Evolutionary conservation across 192 early-diverging fungal species (phyloP).

Genomic region (Entomortierella parvispora): DNA sequence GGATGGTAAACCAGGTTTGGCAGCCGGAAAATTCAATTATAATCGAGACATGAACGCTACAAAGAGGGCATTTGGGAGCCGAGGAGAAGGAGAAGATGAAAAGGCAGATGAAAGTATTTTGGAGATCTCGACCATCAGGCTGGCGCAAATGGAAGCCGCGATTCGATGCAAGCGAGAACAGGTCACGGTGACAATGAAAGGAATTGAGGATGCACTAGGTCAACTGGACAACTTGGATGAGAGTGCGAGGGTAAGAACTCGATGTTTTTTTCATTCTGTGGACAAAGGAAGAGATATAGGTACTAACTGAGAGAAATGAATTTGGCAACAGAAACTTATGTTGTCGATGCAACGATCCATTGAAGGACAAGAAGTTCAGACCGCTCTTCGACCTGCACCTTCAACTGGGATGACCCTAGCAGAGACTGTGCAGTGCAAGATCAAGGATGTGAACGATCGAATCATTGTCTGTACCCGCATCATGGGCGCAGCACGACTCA

Average conservation of each 20-base stretch:
- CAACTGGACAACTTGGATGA: constrained; percentile 30
- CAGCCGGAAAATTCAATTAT: no score
- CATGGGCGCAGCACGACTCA: constrained; percentile 36
- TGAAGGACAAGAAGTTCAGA: constrained; percentile 15
- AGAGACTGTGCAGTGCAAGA: constrained; percentile 29
- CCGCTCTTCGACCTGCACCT: constrained; percentile 14
- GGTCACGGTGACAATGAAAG: constrained; percentile 5
- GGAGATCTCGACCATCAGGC: neutral
- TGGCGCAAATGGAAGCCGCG: neutral
- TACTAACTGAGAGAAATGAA: no score
- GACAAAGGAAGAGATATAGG: no score
- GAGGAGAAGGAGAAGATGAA: no score
- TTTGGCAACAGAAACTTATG: constrained; percentile 4
- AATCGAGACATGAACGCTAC: no score
- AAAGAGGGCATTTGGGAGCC: no score
- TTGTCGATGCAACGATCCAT: constrained; percentile 10
- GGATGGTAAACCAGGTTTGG: no score
- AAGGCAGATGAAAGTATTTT: constrained; percentile 5
- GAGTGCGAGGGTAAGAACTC: constrained; percentile 14
- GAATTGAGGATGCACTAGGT: constrained; percentile 1
- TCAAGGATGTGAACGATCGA: constrained; percentile 45
- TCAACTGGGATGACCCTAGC: constrained; percentile 30
- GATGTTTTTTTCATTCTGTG: constrained; percentile 1
- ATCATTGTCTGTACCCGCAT: constrained; percentile 42
- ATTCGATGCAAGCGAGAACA: constrained; percentile 2